Base-by-base conservation (phyloP, 441 rosid genomes). In the Arabidopsis lyrata region DNA sequence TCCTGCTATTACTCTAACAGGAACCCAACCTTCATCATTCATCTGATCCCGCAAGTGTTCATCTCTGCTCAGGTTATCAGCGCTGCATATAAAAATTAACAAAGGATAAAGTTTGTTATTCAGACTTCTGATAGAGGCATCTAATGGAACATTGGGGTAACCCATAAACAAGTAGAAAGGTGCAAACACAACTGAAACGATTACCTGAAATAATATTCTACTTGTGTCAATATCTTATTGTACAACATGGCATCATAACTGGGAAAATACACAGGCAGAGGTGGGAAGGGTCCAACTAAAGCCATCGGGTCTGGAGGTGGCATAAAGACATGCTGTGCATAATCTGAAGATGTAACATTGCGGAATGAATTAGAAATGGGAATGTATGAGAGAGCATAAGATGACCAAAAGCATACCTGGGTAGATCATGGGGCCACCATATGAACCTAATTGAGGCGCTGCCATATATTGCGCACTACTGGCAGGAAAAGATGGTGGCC, bases 21-120 rank as follows among this genome's bases (percentile, higher is more conserved):
- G 77, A 72, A 94, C 97, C 97, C 94, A 93, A 67, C 98, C 98
- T 63, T 84, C 85, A 8, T 84, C 90, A 83, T 90, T 92, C 99
- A 92, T 95, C 62, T 89, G 86, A 68, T 49, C 77, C 83, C 92
- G 84, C 88, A 94, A 84, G 86, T 75, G 86, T 70, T 70, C 73
- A 73, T 94, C 99, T 78, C 65, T 88, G 66, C 90, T 79, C 70
- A 94, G 86, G 81, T 94, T 94, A 69, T 86, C 91, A 59, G 84
- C 78, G 77, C 99, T 94, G 92, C 86, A 80, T 60, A 63, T 13
- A 59, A n/a, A 35, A 3, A 20, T 14, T 2, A 62, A 13, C 63
- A 52, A 32, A 52, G 18, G 31, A 42, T 52, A 60, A 66, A 41
- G 52, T 41, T 24, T 20, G 56, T 41, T 50, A 66, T 31, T 50